Evolutionary conservation across 495 filamentous ascomycete species (phyloP), one percentile per base, ranked within the genome.

Genomic region (Paragyromitra xinjiangensis): DNA sequence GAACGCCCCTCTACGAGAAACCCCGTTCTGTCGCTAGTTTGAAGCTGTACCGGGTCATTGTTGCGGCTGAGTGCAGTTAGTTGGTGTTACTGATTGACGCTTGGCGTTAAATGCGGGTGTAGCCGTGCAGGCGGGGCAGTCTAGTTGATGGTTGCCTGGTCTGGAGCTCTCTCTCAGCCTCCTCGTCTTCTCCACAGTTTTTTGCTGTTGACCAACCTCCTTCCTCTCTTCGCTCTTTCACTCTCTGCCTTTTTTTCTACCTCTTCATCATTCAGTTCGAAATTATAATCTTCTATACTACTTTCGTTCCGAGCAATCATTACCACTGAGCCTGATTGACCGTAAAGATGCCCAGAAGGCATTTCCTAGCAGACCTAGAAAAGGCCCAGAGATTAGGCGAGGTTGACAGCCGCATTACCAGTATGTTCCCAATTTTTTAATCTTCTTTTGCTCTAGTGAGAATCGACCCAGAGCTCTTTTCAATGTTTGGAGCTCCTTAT

Each of bases 301-400:
- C 19, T 26, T 51, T 34, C 34, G 4, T 65, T 61, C 53, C 39
- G 11, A 61, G 29, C 14, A 59, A 61, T 50, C 61, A 61, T 73
- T 73, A 65, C 69, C 19, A 22, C 42, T 37, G 16, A 59, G 50
- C 34, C 59, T 64, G 3, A 69, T 53, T 65, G 5, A 77, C 50
- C n/a, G 24, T 40, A 62, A 82, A n/a, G 56, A 91, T 91, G 89
- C 88, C 89, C 71, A 86, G 87, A 40, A 87, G 85, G 69, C 83
- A 85, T 16, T 91, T 89, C 78, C 74, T 87, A 9, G 80, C 82
- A 42, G 88, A 92, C 74, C 82, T 92, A 3, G 77, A 84, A 42
- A 79, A 83, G 39, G 22, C 71, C 8, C 67, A 79, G 86, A 86
- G 3, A 80, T 81, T 8, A 19, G 72, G 19, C 75, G 82, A 44